Conservation (phyloP, 768 basidiomycete genomes). For the Lentinula edodes region DNA sequence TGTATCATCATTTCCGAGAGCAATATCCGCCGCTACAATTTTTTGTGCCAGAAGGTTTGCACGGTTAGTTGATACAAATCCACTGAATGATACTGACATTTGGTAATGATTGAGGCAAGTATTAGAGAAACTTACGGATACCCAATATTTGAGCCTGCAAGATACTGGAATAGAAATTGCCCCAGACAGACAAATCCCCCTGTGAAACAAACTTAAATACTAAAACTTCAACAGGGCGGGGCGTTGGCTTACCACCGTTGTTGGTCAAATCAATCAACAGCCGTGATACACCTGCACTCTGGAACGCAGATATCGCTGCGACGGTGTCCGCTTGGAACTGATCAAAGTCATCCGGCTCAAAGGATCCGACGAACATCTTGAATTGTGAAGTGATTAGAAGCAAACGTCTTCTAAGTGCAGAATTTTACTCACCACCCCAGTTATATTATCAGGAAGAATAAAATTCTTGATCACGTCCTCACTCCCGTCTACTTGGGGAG, state of each 20-base stretch:
- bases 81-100: slow-evolving; percentile 25
- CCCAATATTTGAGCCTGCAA: slow-evolving; percentile 44
- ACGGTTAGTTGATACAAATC: slow-evolving; percentile 50
- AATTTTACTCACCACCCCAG: slow-evolving; percentile 45
- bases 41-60: slow-evolving; percentile 55
- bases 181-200: slow-evolving; percentile 62
- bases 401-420: not conserved
- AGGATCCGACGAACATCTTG: slow-evolving; percentile 60
- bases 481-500: slow-evolving; percentile 40
- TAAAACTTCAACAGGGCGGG: not conserved
- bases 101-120: not conserved
- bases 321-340: slow-evolving; percentile 48
- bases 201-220: slow-evolving; percentile 11
- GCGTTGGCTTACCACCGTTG: slow-evolving; percentile 45
- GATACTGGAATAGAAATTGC: slow-evolving; percentile 52
- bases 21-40: slow-evolving; percentile 49
- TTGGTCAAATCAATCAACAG: slow-evolving; percentile 56
- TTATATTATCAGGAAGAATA: slow-evolving; percentile 48
- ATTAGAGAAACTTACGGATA: slow-evolving; percentile 37
- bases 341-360: slow-evolving; percentile 39
- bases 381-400: not conserved
- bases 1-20: slow-evolving; percentile 28
- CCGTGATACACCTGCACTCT: slow-evolving; percentile 40
- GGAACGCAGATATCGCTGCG: slow-evolving; percentile 38
- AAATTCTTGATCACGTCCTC: slow-evolving; percentile 50